phyloP scores from a whole-genome alignment of 805 yeast species.

The Debaryomyces castellii region DNA sequence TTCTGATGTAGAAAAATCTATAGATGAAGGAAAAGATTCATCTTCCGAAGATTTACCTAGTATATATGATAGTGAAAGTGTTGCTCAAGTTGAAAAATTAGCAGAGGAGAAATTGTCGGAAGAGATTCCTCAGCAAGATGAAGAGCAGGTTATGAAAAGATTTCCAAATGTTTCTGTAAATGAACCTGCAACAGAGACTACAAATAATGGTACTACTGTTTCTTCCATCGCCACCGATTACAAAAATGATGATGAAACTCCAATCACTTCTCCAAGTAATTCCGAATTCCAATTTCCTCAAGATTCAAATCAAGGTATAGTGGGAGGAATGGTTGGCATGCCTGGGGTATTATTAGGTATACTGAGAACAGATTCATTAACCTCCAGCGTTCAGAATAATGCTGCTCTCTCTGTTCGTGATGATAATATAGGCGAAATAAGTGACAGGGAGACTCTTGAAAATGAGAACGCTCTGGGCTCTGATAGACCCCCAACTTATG shows the following conservation, averaged over 20 bases:
- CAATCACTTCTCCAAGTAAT: slow-evolving; percentile 47
- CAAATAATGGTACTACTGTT: slow-evolving; percentile 30
- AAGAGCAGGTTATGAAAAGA: slow-evolving; percentile 18
- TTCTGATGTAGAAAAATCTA: no score
- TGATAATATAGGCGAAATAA: slow-evolving; percentile 48
- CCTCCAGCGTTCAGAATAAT: slow-evolving; percentile 90
- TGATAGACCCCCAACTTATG: slow-evolving; percentile 20
- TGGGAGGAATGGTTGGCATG: slow-evolving; percentile 42
- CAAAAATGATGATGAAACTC: slow-evolving; percentile 37
- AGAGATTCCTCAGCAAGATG: neutral
- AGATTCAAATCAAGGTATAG: slow-evolving; percentile 28
- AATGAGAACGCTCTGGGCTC: slow-evolving; percentile 10
- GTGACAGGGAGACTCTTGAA: slow-evolving; percentile 43
- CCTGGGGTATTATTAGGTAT: slow-evolving; percentile 45
- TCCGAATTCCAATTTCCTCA: slow-evolving; percentile 49
- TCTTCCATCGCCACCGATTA: slow-evolving; percentile 33
- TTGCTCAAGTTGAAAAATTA: slow-evolving; percentile 23
- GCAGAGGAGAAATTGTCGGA: neutral
- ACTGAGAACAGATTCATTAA: slow-evolving; percentile 73
- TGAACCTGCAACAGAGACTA: slow-evolving; percentile 13
- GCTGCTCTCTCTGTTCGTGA: slow-evolving; percentile 90
- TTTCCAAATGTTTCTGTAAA: slow-evolving; percentile 36
- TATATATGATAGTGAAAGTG: slow-evolving; percentile 11
- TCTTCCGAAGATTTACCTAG: neutral
- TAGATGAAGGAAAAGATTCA: neutral